Base-by-base conservation (phyloP, 768 basidiomycete species). In the Boletus tomentosulus region DNA sequence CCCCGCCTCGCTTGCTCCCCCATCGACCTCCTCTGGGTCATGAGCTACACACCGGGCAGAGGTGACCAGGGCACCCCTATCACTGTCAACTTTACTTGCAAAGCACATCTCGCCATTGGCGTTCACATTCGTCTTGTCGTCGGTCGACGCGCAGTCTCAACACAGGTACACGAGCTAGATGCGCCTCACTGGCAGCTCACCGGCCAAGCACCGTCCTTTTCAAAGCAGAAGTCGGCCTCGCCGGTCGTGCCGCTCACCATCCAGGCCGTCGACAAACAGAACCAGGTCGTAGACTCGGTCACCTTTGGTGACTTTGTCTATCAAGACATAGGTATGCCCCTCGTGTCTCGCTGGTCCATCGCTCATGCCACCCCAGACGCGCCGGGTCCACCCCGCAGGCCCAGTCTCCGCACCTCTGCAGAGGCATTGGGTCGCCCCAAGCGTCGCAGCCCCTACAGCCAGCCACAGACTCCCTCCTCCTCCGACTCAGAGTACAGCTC, bases 51-150 rank as follows among this genome's bases (percentile, higher is more conserved):
- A 12, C 87, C 87, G 9, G 68, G 75, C 19, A 79, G 85, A 65
- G 91, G 89, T 54, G 77, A 78, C 57, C 70, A 76, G 22, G 86
- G 84, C 52, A 77, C 81, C 0, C 81, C 78, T 47, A 80, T 93
- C 64, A 76, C 81, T 34, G 83, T 87, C 58, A 73, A 78, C 10
- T 79, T 81, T 51, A 68, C 76, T 6, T 70, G 69, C 51, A 65
- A 60, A 30, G 50, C 58, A 3, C 64, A 65, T 12, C 49, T 62
- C 0, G 59, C 58, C 3, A 1, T 61, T 3, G 68, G 59, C 1
- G 77, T 87, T 35, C 83, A 78, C 55, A 80, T 92, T 24, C 83
- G 91, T 48, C 81, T 93, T 58, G 82, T 92, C 60, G 76, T 93
- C 58, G 90, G 86, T 30, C 68, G 75, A 55, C 83, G 79, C 57